phyloP scores from a whole-genome alignment of 306 rosid genomes.

The Sechiopsis laciniata region DNA sequence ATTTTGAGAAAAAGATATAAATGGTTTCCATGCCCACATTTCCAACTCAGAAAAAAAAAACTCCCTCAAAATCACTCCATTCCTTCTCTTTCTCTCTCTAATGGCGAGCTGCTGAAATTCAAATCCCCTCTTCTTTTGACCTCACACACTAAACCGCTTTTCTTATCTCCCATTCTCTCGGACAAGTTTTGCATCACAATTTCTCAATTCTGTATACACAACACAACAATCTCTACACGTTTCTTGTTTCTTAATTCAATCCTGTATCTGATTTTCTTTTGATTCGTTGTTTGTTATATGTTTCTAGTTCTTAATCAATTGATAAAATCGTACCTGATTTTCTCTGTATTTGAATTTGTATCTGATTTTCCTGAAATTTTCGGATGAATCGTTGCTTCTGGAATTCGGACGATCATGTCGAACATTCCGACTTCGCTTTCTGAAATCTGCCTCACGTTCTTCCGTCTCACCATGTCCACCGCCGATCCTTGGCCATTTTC shows the following conservation, averaged over 20 bases:
- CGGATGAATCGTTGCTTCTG: slow-evolving; percentile 20
- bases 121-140: not conserved
- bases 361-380: not conserved
- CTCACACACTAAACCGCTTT: not conserved
- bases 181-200: not conserved
- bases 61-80: not conserved
- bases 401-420: slow-evolving; percentile 31
- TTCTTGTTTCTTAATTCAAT: not conserved
- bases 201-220: not conserved
- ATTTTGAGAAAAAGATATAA: too few relatives aligned
- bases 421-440: slow-evolving; percentile 61
- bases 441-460: slow-evolving; percentile 50
- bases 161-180: slow-evolving; percentile 8
- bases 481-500: slow-evolving; percentile 79
- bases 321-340: not conserved
- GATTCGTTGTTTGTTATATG: not conserved
- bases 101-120: not conserved
- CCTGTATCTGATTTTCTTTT: not conserved
- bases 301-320: not conserved
- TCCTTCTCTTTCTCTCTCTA: not conserved
- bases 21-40: too few relatives aligned
- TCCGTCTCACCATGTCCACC: slow-evolving; percentile 55
- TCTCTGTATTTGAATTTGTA: not conserved
- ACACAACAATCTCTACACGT: not conserved
- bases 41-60: not conserved